Conservation (phyloP, 2,329 filamentous ascomycete genomes). For the Aspergillus hortae region DNA sequence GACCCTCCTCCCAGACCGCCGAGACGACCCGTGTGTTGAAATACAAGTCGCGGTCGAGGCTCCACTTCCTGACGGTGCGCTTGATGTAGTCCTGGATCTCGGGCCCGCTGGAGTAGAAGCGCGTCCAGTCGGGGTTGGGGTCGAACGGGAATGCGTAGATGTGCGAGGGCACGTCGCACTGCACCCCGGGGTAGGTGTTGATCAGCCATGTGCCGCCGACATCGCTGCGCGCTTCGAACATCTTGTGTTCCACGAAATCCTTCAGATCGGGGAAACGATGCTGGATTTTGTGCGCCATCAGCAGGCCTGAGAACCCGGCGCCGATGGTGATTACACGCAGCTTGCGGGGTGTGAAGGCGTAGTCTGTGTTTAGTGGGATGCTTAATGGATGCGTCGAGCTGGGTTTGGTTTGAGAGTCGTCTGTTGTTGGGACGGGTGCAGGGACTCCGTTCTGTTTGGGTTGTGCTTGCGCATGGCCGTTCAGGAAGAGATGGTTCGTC, state of each 20-base stretch:
- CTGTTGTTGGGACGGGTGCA: not conserved
- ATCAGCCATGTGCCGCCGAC: slow-evolving; percentile 20
- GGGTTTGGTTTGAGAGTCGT: not conserved
- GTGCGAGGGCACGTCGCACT: slow-evolving; percentile 31
- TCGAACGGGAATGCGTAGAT: slow-evolving; percentile 42
- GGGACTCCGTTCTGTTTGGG: not conserved
- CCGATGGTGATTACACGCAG: slow-evolving; percentile 19
- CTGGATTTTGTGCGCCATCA: slow-evolving; percentile 40
- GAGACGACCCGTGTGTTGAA: slow-evolving; percentile 36
- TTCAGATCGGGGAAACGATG: slow-evolving; percentile 29
- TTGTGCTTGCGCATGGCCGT: not conserved
- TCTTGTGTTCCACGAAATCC: slow-evolving; percentile 33
- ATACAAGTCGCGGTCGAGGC: slow-evolving; percentile 37
- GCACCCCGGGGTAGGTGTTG: slow-evolving; percentile 19
- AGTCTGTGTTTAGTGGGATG: slow-evolving; percentile 11
- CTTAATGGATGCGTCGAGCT: slow-evolving; percentile 1
- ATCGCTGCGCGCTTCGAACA: slow-evolving; percentile 41
- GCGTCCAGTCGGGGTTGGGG: slow-evolving; percentile 42
- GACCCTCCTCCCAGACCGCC: slow-evolving; percentile 37
- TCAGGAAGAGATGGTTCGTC: not conserved
- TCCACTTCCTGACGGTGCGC: slow-evolving; percentile 33
- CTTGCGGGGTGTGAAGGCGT: slow-evolving; percentile 21
- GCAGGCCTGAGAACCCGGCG: slow-evolving; percentile 30
- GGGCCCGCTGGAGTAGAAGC: slow-evolving; percentile 37
- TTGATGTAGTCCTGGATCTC: slow-evolving; percentile 45